Conservation (phyloP, 2,329 filamentous ascomycete species). For the Cladophialophora psammophila region DNA sequence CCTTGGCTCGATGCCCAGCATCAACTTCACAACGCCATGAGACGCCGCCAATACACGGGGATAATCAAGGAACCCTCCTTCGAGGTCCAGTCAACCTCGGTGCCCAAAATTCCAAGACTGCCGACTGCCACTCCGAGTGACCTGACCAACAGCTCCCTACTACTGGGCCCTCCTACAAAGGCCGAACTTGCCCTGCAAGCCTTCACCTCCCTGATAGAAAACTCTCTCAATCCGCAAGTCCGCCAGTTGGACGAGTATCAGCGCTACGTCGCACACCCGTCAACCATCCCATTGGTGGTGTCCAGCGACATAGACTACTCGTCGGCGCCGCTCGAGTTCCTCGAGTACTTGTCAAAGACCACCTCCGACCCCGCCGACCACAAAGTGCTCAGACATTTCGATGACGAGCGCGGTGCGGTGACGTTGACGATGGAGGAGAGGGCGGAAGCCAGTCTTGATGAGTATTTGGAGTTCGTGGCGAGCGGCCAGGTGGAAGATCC, state of each 20-base stretch:
- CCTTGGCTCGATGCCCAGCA: conserved; percentile 45
- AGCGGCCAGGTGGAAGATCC: conserved; percentile 74
- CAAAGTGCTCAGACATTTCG: conserved; percentile 55
- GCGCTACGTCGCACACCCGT: conserved; percentile 86
- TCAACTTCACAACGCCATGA: conserved; percentile 43
- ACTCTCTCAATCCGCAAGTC: conserved; percentile 85
- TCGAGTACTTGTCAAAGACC: conserved; percentile 73
- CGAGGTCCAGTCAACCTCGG: conserved; percentile 39
- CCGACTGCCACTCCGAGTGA: conserved; percentile 39
- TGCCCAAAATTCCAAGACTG: conserved; percentile 38
- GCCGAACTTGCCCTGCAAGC: conserved; percentile 80
- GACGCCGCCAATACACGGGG: conserved; percentile 48
- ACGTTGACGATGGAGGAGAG: conserved; percentile 53
- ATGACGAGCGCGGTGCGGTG: conserved; percentile 60
- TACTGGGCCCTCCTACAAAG: conserved; percentile 71
- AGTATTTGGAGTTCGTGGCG: conserved; percentile 78
- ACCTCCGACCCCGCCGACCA: conserved; percentile 29
- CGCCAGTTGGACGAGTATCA: conserved; percentile 83
- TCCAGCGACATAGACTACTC: conserved; percentile 47
- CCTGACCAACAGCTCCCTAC: conserved; percentile 55
- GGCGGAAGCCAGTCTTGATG: conserved; percentile 70
- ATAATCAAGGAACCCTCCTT: conserved; percentile 64
- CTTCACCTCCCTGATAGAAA: conserved; percentile 76
- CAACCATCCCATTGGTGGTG: conserved; percentile 77
- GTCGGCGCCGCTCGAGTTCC: conserved; percentile 66